Percentiles rank a stretch among this genome's conserved stretches.
Evolutionary conservation across 2,329 filamentous ascomycete species (phyloP).

Genomic region (Metarhizium sp.): DNA sequence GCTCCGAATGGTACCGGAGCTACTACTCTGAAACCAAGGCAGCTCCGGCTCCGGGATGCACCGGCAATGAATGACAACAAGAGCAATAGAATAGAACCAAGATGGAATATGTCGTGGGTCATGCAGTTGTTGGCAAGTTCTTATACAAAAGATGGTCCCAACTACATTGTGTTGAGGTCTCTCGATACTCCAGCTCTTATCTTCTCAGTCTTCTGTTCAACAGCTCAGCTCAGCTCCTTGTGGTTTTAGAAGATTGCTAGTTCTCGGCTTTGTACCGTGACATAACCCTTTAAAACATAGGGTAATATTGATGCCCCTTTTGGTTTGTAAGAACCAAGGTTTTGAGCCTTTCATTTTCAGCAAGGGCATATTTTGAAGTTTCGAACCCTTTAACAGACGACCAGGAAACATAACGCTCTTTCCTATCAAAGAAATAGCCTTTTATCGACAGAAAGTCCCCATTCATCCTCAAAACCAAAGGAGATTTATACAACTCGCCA

Average conservation of each 20-base stretch:
- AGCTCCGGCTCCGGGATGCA: background rate
- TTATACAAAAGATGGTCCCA: background rate
- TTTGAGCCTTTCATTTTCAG: background rate
- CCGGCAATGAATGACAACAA: background rate
- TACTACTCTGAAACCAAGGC: background rate
- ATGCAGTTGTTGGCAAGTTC: background rate
- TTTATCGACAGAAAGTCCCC: too few relatives aligned
- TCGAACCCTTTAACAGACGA: background rate
- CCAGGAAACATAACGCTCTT: too few relatives aligned
- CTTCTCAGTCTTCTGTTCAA: background rate
- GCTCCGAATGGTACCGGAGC: conserved; percentile 5
- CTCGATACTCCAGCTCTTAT: background rate
- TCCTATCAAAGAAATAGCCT: too few relatives aligned
- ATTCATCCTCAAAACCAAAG: too few relatives aligned
- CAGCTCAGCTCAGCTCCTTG: background rate
- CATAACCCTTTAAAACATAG: background rate
- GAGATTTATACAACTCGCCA: background rate
- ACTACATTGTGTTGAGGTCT: background rate
- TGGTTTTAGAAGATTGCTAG: background rate
- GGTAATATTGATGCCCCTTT: background rate
- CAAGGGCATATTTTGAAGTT: background rate
- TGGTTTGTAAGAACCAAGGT: background rate
- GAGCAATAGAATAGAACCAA: background rate
- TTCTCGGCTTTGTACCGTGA: background rate
- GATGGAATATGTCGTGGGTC: background rate